Conservation (phyloP, 2,329 filamentous ascomycete genomes). For the Neobulgaria alba region DNA sequence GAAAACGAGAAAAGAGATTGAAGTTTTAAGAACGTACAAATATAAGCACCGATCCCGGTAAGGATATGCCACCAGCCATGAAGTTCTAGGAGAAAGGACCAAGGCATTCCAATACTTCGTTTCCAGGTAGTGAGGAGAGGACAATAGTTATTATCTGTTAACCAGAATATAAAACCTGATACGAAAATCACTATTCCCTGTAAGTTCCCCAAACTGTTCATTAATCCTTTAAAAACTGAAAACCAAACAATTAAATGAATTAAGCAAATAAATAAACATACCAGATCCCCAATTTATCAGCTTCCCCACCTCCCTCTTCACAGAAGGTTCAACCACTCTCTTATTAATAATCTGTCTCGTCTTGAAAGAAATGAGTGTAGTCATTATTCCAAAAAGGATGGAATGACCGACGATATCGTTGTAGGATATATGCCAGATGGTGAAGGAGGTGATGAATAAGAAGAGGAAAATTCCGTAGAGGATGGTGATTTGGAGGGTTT, state of each 20-base stretch:
- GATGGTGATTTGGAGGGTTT: slow-evolving; percentile 37
- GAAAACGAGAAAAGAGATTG: background rate
- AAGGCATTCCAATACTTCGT: slow-evolving; percentile 41
- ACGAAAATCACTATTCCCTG: slow-evolving; percentile 27
- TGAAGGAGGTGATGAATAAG: slow-evolving; percentile 58
- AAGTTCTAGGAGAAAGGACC: slow-evolving; percentile 47
- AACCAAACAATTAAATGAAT: no score
- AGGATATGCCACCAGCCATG: slow-evolving; percentile 59
- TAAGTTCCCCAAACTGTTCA: no score
- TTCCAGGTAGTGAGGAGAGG: slow-evolving; percentile 37
- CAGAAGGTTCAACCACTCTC: slow-evolving; percentile 16
- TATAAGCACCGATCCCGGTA: slow-evolving; percentile 44
- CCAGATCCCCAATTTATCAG: slow-evolving; percentile 20
- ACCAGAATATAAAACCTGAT: slow-evolving; percentile 45
- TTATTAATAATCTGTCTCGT: slow-evolving; percentile 23
- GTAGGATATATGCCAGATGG: slow-evolving; percentile 30
- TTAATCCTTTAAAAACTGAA: no score
- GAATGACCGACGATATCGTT: slow-evolving; percentile 23
- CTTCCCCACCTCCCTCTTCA: slow-evolving; percentile 19
- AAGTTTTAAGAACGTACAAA: slow-evolving; percentile 17
- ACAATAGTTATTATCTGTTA: slow-evolving; percentile 47
- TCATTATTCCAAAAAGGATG: slow-evolving; percentile 23
- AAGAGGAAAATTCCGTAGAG: slow-evolving; percentile 58
- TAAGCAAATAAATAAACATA: slow-evolving; percentile 14
- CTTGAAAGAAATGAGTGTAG: slow-evolving; percentile 17